phyloP scores from a whole-genome alignment of 2,329 filamentous ascomycete genomes.

The Calonectria honghensis region DNA sequence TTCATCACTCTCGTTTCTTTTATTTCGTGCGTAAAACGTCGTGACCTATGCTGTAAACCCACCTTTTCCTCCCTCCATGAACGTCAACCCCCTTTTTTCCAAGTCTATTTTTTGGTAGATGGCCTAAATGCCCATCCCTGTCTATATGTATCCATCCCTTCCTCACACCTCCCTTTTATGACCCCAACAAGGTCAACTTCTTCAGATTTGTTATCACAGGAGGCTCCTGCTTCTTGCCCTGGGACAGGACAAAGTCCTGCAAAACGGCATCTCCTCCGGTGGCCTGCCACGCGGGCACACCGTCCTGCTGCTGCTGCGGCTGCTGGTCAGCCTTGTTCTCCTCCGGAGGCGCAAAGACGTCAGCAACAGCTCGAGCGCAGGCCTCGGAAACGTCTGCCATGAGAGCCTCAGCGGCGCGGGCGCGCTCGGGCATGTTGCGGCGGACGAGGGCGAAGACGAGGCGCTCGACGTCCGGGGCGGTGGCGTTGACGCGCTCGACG shows the following conservation, averaged over 20 bases:
- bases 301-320: conserved; percentile 46
- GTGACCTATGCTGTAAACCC: conserved; percentile 23
- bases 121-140: neutral
- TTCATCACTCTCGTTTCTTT: neutral
- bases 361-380: conserved; percentile 79
- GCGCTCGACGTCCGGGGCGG: conserved; percentile 82
- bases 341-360: conserved; percentile 75
- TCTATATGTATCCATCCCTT: conserved; percentile 12
- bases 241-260: conserved; percentile 69
- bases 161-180: conserved; percentile 41
- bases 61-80: conserved; percentile 23
- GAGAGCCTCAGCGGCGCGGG: conserved; percentile 83
- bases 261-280: conserved; percentile 72
- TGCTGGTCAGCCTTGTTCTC: conserved; percentile 40
- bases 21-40: conserved; percentile 10
- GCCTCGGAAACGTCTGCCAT: conserved; percentile 84
- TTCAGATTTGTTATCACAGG: conserved; percentile 70
- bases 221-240: conserved; percentile 66
- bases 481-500: conserved; percentile 85
- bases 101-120: conserved; percentile 16
- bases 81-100: neutral
- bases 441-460: conserved; percentile 86
- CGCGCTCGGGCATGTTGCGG: conserved; percentile 90
- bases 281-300: conserved; percentile 57
- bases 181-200: conserved; percentile 71